phyloP scores from a whole-genome alignment of 164 flowering plant species.

The Tinospora cordifolia region DNA sequence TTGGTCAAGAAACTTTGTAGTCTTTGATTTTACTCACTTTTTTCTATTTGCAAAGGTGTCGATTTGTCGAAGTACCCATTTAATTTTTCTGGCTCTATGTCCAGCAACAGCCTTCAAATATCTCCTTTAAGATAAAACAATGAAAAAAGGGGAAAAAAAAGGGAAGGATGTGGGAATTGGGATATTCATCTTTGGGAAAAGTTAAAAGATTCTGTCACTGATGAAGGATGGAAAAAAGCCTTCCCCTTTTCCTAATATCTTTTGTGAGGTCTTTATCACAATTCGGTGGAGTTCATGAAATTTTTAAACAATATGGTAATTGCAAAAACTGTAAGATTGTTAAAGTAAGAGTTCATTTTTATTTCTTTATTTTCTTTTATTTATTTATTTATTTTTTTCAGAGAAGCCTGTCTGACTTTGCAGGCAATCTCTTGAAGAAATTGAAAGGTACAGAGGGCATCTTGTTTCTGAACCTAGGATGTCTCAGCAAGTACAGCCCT shows the following conservation, averaged over 20 bases:
- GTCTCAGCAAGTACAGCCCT: constrained; percentile 65
- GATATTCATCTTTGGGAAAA: constrained; percentile 5
- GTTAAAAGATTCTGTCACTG: not conserved
- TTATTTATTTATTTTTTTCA: too few relatives aligned
- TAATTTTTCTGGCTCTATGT: not conserved
- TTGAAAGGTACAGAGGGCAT: constrained; percentile 76
- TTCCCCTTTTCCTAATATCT: not conserved
- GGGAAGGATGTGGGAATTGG: constrained; percentile 2
- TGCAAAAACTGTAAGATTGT: not conserved
- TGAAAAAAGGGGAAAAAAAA: not conserved
- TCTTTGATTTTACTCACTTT: not conserved
- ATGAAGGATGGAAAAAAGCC: not conserved
- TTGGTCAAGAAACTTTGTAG: too few relatives aligned
- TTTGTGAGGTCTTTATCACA: not conserved
- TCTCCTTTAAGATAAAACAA: not conserved
- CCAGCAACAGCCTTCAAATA: not conserved
- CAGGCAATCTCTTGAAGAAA: constrained; percentile 72
- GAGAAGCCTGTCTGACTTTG: constrained; percentile 65
- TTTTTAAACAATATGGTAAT: not conserved
- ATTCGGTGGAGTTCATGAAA: constrained; percentile 2
- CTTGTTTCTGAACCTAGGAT: constrained; percentile 65
- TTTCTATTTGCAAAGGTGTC: not conserved
- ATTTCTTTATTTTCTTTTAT: not conserved
- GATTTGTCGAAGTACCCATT: not conserved
- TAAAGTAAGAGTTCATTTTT: not conserved